These are phyloP conservation scores for Pholiota conissans DNA, from an alignment of 768 basidiomycete species.

Conservation along the genomic window DNA sequence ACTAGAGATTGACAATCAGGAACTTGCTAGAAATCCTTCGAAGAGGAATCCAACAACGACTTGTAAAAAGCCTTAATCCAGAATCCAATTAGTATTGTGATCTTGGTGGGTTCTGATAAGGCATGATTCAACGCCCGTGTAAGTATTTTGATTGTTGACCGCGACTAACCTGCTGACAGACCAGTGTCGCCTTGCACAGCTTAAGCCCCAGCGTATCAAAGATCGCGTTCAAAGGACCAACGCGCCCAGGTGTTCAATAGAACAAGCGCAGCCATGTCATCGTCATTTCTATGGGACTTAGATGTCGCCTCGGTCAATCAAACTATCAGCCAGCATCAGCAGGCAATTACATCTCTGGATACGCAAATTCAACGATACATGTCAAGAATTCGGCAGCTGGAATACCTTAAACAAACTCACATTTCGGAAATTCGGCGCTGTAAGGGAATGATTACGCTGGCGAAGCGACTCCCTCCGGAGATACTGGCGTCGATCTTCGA, in stretches of 20 bases:
- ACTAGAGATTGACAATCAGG: neutral
- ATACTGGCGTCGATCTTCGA: constrained; percentile 56
- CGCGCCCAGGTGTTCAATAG: neutral
- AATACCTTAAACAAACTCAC: constrained; percentile 42
- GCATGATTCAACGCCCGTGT: neutral
- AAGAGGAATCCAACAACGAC: no score
- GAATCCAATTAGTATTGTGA: no score
- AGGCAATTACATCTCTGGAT: constrained; percentile 40
- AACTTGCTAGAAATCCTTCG: neutral
- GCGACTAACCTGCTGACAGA: neutral
- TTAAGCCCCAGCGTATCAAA: neutral
- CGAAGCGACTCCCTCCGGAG: constrained; percentile 55
- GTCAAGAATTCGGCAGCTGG: constrained; percentile 39
- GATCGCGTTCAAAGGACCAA: neutral
- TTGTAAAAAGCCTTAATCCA: no score
- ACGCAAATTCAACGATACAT: constrained; percentile 41
- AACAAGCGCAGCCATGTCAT: constrained; percentile 1
- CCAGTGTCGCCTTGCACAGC: neutral
- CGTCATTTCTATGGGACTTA: constrained; percentile 13
- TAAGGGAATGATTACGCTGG: constrained; percentile 52
- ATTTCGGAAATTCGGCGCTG: constrained; percentile 40
- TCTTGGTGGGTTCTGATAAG: neutral
- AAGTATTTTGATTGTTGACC: neutral
- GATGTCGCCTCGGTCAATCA: constrained; percentile 18
- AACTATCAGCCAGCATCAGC: constrained; percentile 36